phyloP scores from a whole-genome alignment of 2,329 filamentous ascomycete species.

The Gaeumannomyces sp. region DNA sequence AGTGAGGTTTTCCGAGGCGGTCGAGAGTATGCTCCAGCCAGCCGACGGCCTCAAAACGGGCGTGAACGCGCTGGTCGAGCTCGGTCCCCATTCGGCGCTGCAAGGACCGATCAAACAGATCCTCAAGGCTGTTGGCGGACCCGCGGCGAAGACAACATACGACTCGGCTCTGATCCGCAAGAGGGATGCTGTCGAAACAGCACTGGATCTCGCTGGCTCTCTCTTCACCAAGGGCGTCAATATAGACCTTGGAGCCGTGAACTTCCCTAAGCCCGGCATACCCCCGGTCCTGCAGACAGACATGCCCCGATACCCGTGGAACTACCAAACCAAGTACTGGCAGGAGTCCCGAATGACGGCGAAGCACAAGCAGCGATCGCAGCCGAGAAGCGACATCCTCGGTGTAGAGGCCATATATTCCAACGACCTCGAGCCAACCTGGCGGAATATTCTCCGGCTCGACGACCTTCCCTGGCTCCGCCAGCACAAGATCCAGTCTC shows the following conservation, averaged over 20 bases:
- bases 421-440: conserved; percentile 39
- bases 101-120: conserved; percentile 46
- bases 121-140: conserved; percentile 35
- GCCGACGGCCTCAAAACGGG: conserved; percentile 30
- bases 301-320: conserved; percentile 42
- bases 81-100: conserved; percentile 44
- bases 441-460: conserved; percentile 40
- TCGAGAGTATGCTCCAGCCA: conserved; percentile 32
- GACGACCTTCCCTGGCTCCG: conserved; percentile 51
- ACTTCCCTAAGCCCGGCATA: conserved; percentile 33
- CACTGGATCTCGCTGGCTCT: conserved; percentile 34
- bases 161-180: conserved; percentile 43
- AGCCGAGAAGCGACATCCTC: conserved; percentile 38
- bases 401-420: conserved; percentile 38
- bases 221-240: conserved; percentile 39
- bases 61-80: conserved; percentile 31
- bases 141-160: conserved; percentile 37
- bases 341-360: conserved; percentile 38
- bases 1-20: conserved; percentile 32
- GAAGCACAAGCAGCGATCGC: conserved; percentile 34
- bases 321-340: conserved; percentile 40
- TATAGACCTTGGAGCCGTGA: conserved; percentile 40
- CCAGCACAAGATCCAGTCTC: conserved; percentile 51
- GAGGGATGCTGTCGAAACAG: conserved; percentile 37
- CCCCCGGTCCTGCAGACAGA: conserved; percentile 34